These are phyloP conservation scores for Rhinocladiella similis DNA, from an alignment of 2,329 filamentous ascomycete genomes.

Conservation along the genomic window DNA sequence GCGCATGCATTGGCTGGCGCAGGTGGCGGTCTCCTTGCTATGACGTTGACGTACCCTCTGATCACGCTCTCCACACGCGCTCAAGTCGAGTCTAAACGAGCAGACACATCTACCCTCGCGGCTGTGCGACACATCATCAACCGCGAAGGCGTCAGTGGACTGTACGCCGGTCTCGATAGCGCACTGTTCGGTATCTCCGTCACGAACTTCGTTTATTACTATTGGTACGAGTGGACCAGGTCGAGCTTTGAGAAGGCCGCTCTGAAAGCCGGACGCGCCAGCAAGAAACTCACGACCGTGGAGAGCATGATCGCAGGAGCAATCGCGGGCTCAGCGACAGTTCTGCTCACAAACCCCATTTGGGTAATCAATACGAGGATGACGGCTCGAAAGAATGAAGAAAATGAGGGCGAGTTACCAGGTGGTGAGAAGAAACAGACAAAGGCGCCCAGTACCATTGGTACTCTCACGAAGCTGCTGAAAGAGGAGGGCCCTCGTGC, in stretches of 20 bases:
- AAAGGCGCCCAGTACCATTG: constrained; percentile 71
- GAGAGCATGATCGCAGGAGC: constrained; percentile 96
- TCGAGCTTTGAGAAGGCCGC: constrained; percentile 78
- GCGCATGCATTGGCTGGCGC: constrained; percentile 91
- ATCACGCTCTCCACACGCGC: constrained; percentile 97
- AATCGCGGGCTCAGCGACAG: constrained; percentile 88
- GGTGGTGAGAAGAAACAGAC: constrained; percentile 41
- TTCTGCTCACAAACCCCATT: constrained; percentile 96
- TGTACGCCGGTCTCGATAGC: constrained; percentile 91
- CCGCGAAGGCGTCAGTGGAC: constrained; percentile 82
- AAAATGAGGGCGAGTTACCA: constrained; percentile 42
- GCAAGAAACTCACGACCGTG: constrained; percentile 80
- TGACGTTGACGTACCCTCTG: constrained; percentile 94
- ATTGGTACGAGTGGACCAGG: constrained; percentile 98
- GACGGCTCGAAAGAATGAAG: constrained; percentile 77
- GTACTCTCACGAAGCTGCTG: constrained; percentile 77
- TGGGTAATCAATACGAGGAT: constrained; percentile 99
- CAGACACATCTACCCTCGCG: constrained; percentile 78
- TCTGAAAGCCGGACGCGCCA: constrained; percentile 67
- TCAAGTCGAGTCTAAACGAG: constrained; percentile 94
- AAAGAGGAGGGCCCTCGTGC: constrained; percentile 79
- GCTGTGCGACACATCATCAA: constrained; percentile 85
- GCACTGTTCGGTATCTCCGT: constrained; percentile 96
- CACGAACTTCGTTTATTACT: constrained; percentile 99
- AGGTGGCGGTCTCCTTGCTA: constrained; percentile 90